Conservation (phyloP, 768 basidiomycete species). For the Mycena galericulata region DNA sequence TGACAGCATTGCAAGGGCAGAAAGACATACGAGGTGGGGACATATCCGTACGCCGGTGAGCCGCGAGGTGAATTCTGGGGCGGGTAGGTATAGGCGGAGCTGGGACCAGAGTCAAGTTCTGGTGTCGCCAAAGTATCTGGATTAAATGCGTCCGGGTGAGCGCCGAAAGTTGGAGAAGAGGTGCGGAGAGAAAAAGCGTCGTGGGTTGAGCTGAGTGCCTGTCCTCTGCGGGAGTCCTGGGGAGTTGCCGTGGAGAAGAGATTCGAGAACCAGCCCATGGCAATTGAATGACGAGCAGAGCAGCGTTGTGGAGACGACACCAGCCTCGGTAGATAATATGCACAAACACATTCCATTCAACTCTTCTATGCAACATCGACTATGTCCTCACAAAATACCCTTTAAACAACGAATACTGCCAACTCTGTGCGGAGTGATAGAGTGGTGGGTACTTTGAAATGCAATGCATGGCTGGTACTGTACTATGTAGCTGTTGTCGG, state of each 20-base stretch:
- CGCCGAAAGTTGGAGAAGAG: slow-evolving; percentile 67
- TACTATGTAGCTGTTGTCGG: no score
- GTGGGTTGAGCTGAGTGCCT: slow-evolving; percentile 82
- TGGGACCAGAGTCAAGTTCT: slow-evolving; percentile 59
- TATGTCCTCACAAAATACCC: no score
- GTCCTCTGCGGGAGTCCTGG: slow-evolving; percentile 65
- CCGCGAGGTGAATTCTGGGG: slow-evolving; percentile 78
- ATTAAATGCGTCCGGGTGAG: slow-evolving; percentile 72
- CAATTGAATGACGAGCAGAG: slow-evolving; percentile 16
- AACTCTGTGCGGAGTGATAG: no score
- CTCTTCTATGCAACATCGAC: no score
- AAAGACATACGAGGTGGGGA: slow-evolving; percentile 65
- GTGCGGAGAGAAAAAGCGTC: slow-evolving; percentile 91
- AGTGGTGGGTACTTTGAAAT: no score
- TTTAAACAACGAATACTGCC: no score
- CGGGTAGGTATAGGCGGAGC: slow-evolving; percentile 80
- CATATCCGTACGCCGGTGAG: slow-evolving; percentile 67
- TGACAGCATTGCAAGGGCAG: neutral
- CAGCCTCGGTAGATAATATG: neutral
- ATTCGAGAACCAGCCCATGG: slow-evolving; percentile 81
- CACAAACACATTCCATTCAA: no score
- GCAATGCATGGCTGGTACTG: no score
- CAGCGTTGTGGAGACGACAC: slow-evolving; percentile 7
- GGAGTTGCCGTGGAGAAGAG: slow-evolving; percentile 67
- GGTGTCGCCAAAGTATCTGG: slow-evolving; percentile 64